Percentiles rank a stretch among this genome's conserved stretches.
These are phyloP conservation scores for Kregervanrija delftensis DNA, from an alignment of 805 yeast genomes.

Conservation along the genomic window DNA sequence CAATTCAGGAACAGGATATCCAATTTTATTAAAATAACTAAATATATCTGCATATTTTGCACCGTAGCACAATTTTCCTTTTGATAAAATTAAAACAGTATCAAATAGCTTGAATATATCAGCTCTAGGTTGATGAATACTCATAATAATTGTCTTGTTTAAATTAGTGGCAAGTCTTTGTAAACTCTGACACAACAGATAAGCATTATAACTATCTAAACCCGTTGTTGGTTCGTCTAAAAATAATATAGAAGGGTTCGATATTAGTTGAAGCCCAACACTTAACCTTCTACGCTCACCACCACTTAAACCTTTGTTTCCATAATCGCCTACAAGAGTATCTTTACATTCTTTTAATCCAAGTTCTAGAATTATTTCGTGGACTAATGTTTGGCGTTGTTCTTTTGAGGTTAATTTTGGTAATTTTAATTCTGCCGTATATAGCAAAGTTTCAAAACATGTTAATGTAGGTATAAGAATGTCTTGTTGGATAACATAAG, in stretches of 20 bases:
- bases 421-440: conserved; percentile 66
- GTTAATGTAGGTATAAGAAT: conserved; percentile 64
- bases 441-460: conserved; percentile 60
- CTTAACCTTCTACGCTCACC: conserved; percentile 79
- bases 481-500: conserved; percentile 76
- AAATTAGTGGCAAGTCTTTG: conserved; percentile 42
- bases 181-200: conserved; percentile 52
- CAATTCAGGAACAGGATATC: conserved; percentile 34
- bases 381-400: conserved; percentile 45
- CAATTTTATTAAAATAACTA: conserved; percentile 42
- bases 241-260: conserved; percentile 70
- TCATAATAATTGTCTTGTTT: conserved; percentile 67
- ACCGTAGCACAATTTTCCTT: conserved; percentile 46
- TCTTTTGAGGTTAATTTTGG: conserved; percentile 36
- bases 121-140: conserved; percentile 80
- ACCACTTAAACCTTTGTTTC: conserved; percentile 64
- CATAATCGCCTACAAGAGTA: conserved; percentile 48
- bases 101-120: conserved; percentile 70
- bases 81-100: conserved; percentile 57
- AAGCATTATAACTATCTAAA: conserved; percentile 72
- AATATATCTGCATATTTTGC: conserved; percentile 35
- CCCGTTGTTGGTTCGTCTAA: conserved; percentile 90
- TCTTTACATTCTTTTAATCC: conserved; percentile 61
- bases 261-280: conserved; percentile 68
- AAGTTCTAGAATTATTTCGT: conserved; percentile 53